phyloP scores from a whole-genome alignment of 352 stramenopile genomes.

The Pythium grandisporangium region DNA sequence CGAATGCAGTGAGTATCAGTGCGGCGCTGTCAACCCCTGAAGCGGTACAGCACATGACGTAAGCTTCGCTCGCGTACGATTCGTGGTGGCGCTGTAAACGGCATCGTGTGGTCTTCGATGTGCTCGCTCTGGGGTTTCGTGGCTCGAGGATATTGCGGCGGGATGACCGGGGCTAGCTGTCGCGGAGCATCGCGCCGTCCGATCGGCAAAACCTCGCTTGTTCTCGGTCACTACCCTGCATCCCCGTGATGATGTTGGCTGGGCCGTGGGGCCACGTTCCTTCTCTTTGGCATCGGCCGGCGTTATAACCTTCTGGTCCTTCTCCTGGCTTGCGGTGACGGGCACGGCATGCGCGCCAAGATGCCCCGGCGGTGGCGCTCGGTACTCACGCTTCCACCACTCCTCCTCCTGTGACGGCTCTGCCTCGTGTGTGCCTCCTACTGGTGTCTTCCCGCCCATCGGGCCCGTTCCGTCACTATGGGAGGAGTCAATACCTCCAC shows the following conservation, averaged over 20 bases:
- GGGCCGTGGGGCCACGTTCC: neutral
- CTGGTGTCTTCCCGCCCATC: no score
- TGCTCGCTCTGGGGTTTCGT: slow-evolving; percentile 39
- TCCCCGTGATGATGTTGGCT: neutral
- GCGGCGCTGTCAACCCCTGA: neutral
- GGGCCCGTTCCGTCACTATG: no score
- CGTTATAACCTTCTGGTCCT: neutral
- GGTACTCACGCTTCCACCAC: slow-evolving; percentile 20
- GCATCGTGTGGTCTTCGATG: slow-evolving; percentile 20
- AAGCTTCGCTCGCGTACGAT: slow-evolving; percentile 9
- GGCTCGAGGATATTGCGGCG: no score
- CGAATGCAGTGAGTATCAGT: no score
- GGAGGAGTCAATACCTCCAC: no score
- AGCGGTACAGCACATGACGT: neutral
- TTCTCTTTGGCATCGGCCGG: neutral
- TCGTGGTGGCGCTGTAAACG: slow-evolving; percentile 6
- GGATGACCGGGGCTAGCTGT: no score
- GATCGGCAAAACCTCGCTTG: neutral
- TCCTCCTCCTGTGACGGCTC: slow-evolving; percentile 1
- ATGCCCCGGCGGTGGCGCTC: slow-evolving; percentile 14
- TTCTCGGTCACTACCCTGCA: neutral
- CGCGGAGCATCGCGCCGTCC: no score
- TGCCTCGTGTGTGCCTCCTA: neutral
- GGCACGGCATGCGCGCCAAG: slow-evolving; percentile 12
- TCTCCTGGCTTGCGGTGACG: neutral